phyloP scores from a whole-genome alignment of 2,329 filamentous ascomycete species.

The Calcarisporium arbuscula region DNA sequence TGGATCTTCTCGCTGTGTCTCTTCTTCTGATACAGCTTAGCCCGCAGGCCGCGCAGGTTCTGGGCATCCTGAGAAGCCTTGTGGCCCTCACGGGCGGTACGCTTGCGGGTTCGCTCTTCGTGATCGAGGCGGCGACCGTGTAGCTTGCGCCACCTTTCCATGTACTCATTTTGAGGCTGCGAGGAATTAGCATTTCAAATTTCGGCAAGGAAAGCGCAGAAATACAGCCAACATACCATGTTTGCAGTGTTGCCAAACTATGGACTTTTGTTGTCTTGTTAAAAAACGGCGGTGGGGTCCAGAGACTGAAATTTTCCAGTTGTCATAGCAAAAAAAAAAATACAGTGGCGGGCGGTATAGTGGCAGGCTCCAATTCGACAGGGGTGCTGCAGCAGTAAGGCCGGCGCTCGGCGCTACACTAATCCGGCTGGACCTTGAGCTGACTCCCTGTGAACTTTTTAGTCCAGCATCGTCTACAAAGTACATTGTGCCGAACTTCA shows the following conservation, averaged over 20 bases:
- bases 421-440: constrained; percentile 40
- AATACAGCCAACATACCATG: constrained; percentile 21
- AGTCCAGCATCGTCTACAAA: no score
- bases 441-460: constrained; percentile 57
- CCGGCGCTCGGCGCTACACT: constrained; percentile 27
- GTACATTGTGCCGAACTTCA: no score
- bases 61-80: constrained; percentile 84
- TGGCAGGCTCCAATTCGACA: no score
- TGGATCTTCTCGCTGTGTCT: constrained; percentile 97
- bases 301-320: no score
- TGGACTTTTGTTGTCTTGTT: constrained; percentile 2
- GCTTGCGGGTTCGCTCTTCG: constrained; percentile 86
- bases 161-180: constrained; percentile 74
- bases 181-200: constrained; percentile 13
- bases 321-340: constrained; percentile 22
- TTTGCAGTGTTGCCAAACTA: constrained; percentile 14
- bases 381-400: no score
- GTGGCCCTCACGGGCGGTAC: constrained; percentile 80
- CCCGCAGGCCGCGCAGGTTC: constrained; percentile 83
- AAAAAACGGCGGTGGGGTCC: neutral
- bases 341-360: constrained; percentile 22
- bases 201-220: neutral
- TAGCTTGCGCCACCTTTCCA: constrained; percentile 63
- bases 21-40: constrained; percentile 91
- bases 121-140: constrained; percentile 59